Base-by-base conservation (phyloP, 2,329 filamentous ascomycete genomes). In the Neocucurbitaria cava region DNA sequence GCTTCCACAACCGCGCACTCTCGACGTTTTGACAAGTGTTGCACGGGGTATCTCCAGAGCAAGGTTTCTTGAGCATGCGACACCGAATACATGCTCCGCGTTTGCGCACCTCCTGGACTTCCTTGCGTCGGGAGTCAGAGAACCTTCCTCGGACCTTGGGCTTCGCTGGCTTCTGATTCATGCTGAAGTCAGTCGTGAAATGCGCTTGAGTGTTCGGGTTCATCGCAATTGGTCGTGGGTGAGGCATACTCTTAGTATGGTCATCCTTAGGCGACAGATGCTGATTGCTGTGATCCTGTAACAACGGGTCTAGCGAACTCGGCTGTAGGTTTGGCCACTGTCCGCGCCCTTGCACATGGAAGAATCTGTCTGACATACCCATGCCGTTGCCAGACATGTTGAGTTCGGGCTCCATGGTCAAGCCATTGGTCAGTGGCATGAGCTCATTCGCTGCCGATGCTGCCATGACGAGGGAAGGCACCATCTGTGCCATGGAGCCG, bases 41-140 rank as follows among this genome's bases (percentile, higher is more conserved):
- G 67, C 85, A 87, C 15, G 85, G 85, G 35, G 79, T 85, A 18
- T 83, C 84, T 30, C 83, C 82, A 8, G 85, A 87, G 62, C 85
- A 87, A 41, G 84, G 82, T 64, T 87, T 87, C 73, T 87, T 87
- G 21, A 87, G 74, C 85, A 87, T 87, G 13, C 85, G 82, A 66
- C 85, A 87, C 30, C 85, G 81, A 57, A 87, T 82, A 63, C 85
- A 87, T 7, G 85, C 85, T 11, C 85, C 85, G 47, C 81, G 78
- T 68, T 87, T 86, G 21, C 85, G 79, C 30, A 86, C 82, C 56
- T 84, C 80, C 58, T 85, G 82, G 1, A 87, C 85, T 64, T 87
- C 83, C 58, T 84, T 82, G 30, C 85, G 80, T 54, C 85, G 76
- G 20, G 78, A 77, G 39, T 84, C 82, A 26, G 81, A 79, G 63